Conservation (phyloP, 1,284 basidiomycete genomes). For the Meripilus lineatus region DNA sequence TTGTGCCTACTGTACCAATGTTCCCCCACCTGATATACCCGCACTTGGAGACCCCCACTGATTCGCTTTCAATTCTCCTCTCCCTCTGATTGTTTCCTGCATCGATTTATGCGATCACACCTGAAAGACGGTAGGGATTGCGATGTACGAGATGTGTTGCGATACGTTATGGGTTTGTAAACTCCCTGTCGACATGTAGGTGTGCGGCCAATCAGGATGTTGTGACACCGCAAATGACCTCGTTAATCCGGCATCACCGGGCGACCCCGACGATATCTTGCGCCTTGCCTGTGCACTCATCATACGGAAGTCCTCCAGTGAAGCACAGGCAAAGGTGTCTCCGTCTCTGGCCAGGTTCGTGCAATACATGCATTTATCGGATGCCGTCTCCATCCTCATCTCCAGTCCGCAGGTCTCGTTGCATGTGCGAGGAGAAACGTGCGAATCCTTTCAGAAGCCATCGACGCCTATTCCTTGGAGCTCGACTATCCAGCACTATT, state of each 20-base stretch:
- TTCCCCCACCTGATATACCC: constrained; percentile 43
- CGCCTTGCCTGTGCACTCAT: constrained; percentile 52
- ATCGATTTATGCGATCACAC: constrained; percentile 43
- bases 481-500: constrained; percentile 46
- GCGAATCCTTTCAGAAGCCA: constrained; percentile 29
- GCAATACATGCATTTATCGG: neutral
- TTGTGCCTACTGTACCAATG: no score
- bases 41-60: constrained; percentile 42
- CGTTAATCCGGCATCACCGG: constrained; percentile 62
- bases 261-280: constrained; percentile 54
- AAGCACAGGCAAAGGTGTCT: constrained; percentile 65
- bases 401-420: constrained; percentile 47
- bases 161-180: constrained; percentile 54
- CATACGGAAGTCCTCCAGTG: constrained; percentile 67
- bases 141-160: constrained; percentile 40
- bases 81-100: constrained; percentile 64
- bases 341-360: constrained; percentile 70
- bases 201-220: neutral
- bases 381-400: neutral
- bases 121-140: constrained; percentile 43
- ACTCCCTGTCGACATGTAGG: constrained; percentile 52
- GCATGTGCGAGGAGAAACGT: constrained; percentile 47
- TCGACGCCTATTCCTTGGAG: constrained; percentile 48
- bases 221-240: constrained; percentile 14
- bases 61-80: constrained; percentile 60